Evolutionary conservation across 345 rosid species (phyloP), one percentile per base, ranked within the genome.

Genomic region (Ceriops tagal): DNA sequence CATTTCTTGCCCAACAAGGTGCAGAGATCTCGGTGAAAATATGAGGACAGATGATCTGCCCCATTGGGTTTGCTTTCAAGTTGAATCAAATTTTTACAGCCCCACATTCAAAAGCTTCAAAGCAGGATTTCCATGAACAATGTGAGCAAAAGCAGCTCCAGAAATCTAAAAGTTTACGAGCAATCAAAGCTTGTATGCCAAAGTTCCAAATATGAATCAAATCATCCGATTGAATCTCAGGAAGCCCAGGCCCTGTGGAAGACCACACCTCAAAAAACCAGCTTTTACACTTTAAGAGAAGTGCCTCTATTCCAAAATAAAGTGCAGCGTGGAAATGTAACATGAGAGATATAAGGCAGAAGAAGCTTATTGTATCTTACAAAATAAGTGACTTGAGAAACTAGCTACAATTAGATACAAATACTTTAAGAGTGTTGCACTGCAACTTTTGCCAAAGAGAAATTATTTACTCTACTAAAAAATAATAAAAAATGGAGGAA

Each of bases 201-300:
- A 88, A 91, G 66, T 73, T 81, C 97, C 95, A 87, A 16, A 86
- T 82, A 64, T 46, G 76, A 77, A 89, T 79, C 74, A 91, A 82
- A 80, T 91, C 89, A 66, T 82, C 82, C 75, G 87, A 64, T 37
- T 74, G 76, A 53, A 86, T 66, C 58, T 57, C 68, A 27, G 64
- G 67, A 51, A 64, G 65, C 67, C 59, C 81, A 0, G 74, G 26
- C 15, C 66, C 78, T 32, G 66, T 82, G 32, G 83, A 79, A 64
- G 72, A 81, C 43, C 78, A 68, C 39, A 73, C 77, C 74, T 59
- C 60, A 18, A 61, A 69, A 58, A 82, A 68, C 87, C 92, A 87
- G 74, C 21, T 68, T 68, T 78, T 82, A 73, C 88, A 83, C 71
- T 74, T 77, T 60, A 55, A 47, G 46, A 87, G 82, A 78, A 87